phyloP scores from a whole-genome alignment of 148 eudicot species.

The Nyssa sinensis region DNA sequence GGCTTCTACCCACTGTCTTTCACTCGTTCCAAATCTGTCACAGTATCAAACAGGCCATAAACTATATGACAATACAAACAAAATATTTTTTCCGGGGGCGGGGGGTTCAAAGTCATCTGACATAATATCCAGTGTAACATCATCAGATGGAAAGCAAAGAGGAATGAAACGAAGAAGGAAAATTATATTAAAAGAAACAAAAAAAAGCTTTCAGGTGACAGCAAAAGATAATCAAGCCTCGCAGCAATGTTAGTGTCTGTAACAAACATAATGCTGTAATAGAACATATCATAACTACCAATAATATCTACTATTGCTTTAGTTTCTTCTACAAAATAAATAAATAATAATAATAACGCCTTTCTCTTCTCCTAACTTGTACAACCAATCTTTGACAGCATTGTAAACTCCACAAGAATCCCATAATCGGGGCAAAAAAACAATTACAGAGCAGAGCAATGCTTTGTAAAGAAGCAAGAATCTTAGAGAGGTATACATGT shows the following conservation, averaged over 20 bases:
- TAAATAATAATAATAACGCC: too few relatives aligned
- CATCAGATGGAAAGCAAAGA: constrained; percentile 1
- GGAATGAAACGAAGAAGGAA: background rate
- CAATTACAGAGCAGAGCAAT: background rate
- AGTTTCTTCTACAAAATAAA: background rate
- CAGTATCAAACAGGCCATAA: background rate
- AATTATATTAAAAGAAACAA: background rate
- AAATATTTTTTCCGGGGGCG: background rate
- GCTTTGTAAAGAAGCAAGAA: background rate
- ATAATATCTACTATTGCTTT: background rate
- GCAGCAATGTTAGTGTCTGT: background rate
- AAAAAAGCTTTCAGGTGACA: background rate
- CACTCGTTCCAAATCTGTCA: constrained; percentile 93
- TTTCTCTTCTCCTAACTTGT: background rate
- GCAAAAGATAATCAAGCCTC: background rate
- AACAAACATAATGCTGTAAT: too few relatives aligned
- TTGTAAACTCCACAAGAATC: constrained; percentile 4
- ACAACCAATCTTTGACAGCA: background rate
- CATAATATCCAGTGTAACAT: background rate
- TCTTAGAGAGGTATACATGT: constrained; percentile 3
- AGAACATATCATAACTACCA: too few relatives aligned
- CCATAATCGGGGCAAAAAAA: background rate
- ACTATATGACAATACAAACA: background rate
- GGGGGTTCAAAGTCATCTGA: background rate
- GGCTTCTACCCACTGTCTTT: constrained; percentile 99